Conservation (phyloP, 768 basidiomycete genomes). For the Cystobasidium tubakii region DNA sequence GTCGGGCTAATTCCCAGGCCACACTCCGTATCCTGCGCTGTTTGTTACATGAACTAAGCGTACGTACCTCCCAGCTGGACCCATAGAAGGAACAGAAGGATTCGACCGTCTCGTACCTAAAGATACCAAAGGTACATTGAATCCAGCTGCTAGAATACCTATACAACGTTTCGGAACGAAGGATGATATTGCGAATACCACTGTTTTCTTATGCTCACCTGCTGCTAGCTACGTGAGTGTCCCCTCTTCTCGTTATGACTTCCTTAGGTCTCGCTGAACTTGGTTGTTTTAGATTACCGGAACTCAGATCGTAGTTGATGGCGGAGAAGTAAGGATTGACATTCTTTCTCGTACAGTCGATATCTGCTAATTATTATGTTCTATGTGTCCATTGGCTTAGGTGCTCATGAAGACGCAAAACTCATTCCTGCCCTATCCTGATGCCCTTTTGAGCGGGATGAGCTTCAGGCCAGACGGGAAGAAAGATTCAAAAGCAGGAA, state of each 20-base stretch:
- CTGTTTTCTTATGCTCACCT: slow-evolving; percentile 52
- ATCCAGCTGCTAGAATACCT: slow-evolving; percentile 44
- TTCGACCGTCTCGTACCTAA: slow-evolving; percentile 50
- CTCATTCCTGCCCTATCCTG: slow-evolving; percentile 46
- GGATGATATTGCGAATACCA: slow-evolving; percentile 52
- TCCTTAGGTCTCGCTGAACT: no score
- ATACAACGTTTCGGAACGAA: slow-evolving; percentile 44
- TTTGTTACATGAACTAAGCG: no score
- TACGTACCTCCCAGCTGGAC: no score
- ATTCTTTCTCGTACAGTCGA: background rate
- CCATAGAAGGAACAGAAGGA: slow-evolving; percentile 70
- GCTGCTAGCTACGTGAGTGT: slow-evolving; percentile 51
- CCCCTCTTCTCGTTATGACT: background rate
- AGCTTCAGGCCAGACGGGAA: slow-evolving; percentile 11
- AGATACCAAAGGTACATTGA: slow-evolving; percentile 42
- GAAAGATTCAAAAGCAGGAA: background rate
- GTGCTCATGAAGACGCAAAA: slow-evolving; percentile 26
- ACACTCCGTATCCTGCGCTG: no score
- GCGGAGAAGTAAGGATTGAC: slow-evolving; percentile 47
- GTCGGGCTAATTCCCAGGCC: slow-evolving; percentile 35
- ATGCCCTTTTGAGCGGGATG: slow-evolving; percentile 24
- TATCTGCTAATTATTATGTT: no score
- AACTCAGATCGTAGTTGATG: slow-evolving; percentile 48
- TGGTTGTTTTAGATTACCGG: slow-evolving; percentile 36
- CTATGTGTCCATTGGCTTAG: no score